Evolutionary conservation across 441 rosid genomes (phyloP).

Genomic region (Brassica hybrid): DNA sequence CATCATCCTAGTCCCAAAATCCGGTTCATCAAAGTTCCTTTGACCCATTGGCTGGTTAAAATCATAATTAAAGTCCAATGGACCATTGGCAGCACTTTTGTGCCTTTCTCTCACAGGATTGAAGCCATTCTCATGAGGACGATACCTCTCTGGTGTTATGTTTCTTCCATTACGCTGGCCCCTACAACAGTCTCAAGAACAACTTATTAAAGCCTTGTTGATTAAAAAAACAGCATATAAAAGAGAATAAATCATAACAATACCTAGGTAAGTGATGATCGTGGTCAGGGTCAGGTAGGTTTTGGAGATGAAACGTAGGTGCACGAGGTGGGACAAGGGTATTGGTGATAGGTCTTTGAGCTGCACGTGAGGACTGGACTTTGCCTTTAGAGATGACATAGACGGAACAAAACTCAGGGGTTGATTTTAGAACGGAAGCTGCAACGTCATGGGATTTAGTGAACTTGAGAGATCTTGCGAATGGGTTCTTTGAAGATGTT

Average conservation of each 20-base stretch:
- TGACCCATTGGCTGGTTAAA: conserved; percentile 30
- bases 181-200: conserved; percentile 25
- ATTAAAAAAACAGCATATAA: too few relatives aligned
- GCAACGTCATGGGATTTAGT: conserved; percentile 60
- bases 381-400: conserved; percentile 83
- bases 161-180: conserved; percentile 44
- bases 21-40: conserved; percentile 45
- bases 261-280: conserved; percentile 55
- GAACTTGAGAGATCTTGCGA: conserved; percentile 63
- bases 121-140: conserved; percentile 41
- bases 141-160: conserved; percentile 42
- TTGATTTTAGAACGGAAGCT: conserved; percentile 51
- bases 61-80: conserved; percentile 49
- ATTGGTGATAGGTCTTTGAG: conserved; percentile 58
- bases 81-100: conserved; percentile 41
- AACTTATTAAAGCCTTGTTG: background rate
- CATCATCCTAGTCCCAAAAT: conserved; percentile 32
- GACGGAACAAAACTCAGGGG: conserved; percentile 77
- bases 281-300: conserved; percentile 33
- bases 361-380: conserved; percentile 51
- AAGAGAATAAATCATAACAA: too few relatives aligned
- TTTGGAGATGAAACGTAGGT: conserved; percentile 40
- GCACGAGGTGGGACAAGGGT: conserved; percentile 59
- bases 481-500: conserved; percentile 54
- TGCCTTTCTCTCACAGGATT: conserved; percentile 38